Evolutionary conservation across 805 yeast species (phyloP), one percentile per base, ranked within the genome.

Genomic region (Barnettozyma wickerhamii): DNA sequence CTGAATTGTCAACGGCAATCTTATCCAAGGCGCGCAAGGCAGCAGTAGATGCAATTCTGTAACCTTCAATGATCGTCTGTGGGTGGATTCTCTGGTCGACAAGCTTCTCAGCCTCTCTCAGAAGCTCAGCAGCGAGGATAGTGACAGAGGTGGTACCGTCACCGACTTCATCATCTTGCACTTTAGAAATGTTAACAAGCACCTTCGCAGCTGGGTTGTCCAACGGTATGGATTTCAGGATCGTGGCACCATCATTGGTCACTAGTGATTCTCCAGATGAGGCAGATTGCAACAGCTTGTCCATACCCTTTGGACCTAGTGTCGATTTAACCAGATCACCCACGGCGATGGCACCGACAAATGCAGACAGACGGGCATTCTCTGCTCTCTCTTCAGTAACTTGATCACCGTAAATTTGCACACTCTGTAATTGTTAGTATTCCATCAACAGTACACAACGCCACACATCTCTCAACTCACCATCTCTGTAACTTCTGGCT

Each of bases 281-380:
- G 15, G 96, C 85, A 50, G 95, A 81, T 58, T 88, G 96, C 47
- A 93, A 70, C 48, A 93, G 70, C 63, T 93, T 93, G 64, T 93
- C 99, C 98, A 93, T 91, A 48, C 99, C 99, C 60, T 93, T 91
- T 47, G 99, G 99, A 13, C 99, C 99, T 49, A 93, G 69, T 3
- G 99, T 84, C 23, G 88, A 77, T 64, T 91, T 91, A 34, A 91
- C 99, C 46, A 93, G 74, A 64, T 93, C 99, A 38, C 99, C 99
- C 27, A 93, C 99, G 30, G 99, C 99, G 60, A 93, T 91, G 50
- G 99, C 99, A 36, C 99, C 99, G 10, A 93, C 95, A 64, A 93
- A 93, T 3, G 99, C 88, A 6, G 96, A 86, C 70, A 91, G 72
- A 71, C 99, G 89, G 40, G 99, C 99, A 66, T 91, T 90, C 65